phyloP scores from a whole-genome alignment of 108 stramenopile genomes.

The Conticribra weissflogii region DNA sequence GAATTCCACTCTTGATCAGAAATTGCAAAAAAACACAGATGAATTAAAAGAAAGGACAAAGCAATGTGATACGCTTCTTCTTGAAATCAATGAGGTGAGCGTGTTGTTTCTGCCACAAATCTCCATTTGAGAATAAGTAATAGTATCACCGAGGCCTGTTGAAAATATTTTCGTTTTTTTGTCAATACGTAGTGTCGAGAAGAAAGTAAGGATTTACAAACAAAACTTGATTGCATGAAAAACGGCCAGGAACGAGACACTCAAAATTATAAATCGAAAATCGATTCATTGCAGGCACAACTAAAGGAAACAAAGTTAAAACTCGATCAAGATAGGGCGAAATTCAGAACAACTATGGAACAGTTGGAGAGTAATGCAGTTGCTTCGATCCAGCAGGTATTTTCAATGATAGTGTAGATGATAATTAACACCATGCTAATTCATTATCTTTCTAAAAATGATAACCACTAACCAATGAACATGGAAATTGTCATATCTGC shows the following conservation, averaged over 20 bases:
- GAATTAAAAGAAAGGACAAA: slow-evolving; percentile 13
- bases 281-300: no score
- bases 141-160: no score
- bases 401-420: neutral
- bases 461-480: no score
- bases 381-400: neutral
- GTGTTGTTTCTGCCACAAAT: no score
- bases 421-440: neutral
- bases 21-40: neutral
- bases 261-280: no score
- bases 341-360: neutral
- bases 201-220: no score
- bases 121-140: no score
- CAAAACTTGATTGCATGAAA: neutral
- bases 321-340: neutral
- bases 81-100: slow-evolving; percentile 25
- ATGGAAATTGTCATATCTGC: no score
- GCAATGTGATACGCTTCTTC: slow-evolving; percentile 11
- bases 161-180: no score
- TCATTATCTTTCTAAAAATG: no score
- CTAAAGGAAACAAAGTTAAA: neutral
- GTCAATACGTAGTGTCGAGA: no score
- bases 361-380: neutral
- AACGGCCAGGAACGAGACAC: no score
- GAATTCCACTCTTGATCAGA: slow-evolving; percentile 4